phyloP scores from a whole-genome alignment of 352 stramenopile species.

The Albugo laibachii region DNA sequence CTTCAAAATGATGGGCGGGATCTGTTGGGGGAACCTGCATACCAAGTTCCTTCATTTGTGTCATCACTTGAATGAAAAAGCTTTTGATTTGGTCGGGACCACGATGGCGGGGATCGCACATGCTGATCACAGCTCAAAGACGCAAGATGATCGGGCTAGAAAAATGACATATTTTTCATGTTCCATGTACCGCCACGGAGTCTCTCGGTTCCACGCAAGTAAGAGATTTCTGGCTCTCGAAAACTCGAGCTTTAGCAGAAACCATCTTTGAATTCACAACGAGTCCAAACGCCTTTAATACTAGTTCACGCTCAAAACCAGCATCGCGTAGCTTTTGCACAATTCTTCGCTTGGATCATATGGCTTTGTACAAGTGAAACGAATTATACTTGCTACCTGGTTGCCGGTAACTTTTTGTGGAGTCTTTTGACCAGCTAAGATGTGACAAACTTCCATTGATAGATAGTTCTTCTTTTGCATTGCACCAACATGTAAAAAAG shows the following conservation, averaged over 20 bases:
- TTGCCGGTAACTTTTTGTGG: neutral
- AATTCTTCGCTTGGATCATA: neutral
- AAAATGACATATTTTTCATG: neutral
- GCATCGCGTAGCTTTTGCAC: neutral
- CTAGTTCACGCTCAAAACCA: neutral
- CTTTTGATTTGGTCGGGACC: slow-evolving; percentile 8
- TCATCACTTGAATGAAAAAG: slow-evolving; percentile 40
- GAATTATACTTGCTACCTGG: neutral
- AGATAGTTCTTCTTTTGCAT: neutral
- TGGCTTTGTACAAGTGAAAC: neutral
- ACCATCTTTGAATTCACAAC: neutral
- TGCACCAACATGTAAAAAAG: neutral
- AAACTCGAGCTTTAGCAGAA: neutral
- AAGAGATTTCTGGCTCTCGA: neutral
- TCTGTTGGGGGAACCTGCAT: slow-evolving; percentile 16
- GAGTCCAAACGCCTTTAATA: neutral
- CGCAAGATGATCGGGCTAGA: no score
- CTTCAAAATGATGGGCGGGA: slow-evolving; percentile 24
- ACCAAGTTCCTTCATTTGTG: slow-evolving; percentile 27
- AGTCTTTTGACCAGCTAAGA: neutral
- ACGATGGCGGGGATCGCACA: no score
- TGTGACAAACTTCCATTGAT: neutral
- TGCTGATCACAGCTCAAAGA: no score
- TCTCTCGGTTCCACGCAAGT: neutral
- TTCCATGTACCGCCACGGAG: neutral